Evolutionary conservation across 2,329 filamentous ascomycete genomes (phyloP).

Genomic region (Verticillium alfalfae): DNA sequence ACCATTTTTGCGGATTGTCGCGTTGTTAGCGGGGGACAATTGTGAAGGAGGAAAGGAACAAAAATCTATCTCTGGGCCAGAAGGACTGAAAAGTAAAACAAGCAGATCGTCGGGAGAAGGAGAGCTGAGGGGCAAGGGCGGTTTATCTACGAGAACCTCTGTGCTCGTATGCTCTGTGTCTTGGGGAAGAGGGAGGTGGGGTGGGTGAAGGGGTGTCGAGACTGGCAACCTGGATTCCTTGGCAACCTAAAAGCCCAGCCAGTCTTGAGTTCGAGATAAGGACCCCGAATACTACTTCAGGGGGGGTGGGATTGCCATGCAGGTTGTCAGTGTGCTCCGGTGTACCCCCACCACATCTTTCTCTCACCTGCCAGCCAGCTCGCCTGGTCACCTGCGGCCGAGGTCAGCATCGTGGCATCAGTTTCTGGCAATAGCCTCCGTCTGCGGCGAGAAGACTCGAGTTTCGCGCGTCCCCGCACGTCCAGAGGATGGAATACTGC

Average conservation of each 20-base stretch:
- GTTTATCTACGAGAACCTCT: background rate
- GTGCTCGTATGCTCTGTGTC: background rate
- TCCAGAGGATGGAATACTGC: background rate
- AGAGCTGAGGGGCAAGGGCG: background rate
- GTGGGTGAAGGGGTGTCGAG: background rate
- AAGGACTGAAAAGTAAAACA: background rate
- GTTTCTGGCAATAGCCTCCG: background rate
- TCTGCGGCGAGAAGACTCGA: background rate
- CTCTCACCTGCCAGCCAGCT: background rate
- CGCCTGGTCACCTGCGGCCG: background rate
- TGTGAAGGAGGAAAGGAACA: background rate
- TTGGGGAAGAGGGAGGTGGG: background rate
- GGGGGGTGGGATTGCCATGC: background rate
- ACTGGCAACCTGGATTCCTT: background rate
- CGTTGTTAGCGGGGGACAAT: background rate
- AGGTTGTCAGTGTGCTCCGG: background rate
- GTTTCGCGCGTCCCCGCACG: background rate
- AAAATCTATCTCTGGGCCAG: background rate
- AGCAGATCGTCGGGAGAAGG: background rate
- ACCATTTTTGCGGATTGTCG: background rate
- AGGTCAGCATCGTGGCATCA: background rate
- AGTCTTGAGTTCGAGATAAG: background rate
- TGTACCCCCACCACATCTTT: background rate
- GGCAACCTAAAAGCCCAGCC: background rate
- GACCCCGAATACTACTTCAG: background rate